Evolutionary conservation across 768 basidiomycete species (phyloP).

Genomic region (Trametes meyenii): DNA sequence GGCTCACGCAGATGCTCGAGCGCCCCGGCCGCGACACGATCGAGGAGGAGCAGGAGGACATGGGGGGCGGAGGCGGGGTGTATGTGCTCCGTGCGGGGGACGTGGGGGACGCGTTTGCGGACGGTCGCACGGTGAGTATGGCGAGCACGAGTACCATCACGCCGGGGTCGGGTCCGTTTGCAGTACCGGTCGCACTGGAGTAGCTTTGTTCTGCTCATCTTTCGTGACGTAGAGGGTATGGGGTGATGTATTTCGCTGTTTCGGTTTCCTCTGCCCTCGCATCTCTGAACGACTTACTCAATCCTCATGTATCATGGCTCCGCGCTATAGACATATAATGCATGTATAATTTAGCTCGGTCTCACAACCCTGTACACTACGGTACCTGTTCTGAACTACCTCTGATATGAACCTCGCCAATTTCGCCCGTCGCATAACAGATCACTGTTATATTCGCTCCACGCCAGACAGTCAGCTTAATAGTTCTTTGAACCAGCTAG

Average conservation of each 20-base stretch:
- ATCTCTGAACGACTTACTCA: not conserved
- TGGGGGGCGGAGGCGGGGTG: not conserved
- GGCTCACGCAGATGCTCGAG: conserved; percentile 69
- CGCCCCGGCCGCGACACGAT: conserved; percentile 53
- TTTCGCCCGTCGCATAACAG: not conserved
- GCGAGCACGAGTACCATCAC: conserved; percentile 5
- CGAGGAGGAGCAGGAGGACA: conserved; percentile 53
- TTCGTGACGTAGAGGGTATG: not conserved
- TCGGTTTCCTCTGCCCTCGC: not conserved
- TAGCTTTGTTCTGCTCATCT: not conserved
- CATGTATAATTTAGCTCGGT: conserved; percentile 11
- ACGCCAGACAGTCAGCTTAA: too few species aligned
- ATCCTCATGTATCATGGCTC: conserved; percentile 1
- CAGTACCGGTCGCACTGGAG: conserved; percentile 18
- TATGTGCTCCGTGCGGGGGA: conserved; percentile 8
- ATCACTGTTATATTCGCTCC: not conserved
- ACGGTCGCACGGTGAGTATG: conserved; percentile 16
- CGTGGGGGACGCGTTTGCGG: not conserved
- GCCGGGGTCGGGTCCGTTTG: conserved; percentile 6
- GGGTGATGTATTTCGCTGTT: not conserved
- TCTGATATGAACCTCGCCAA: not conserved
- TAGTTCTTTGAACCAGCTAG: too few species aligned
- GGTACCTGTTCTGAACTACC: not conserved
- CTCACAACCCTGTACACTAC: not conserved
- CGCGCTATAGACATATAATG: conserved; percentile 13